Percentiles rank a stretch among this genome's conserved stretches.
Conservation (phyloP, 2,329 filamentous ascomycete genomes). For the Colletotrichum sansevieriae region DNA sequence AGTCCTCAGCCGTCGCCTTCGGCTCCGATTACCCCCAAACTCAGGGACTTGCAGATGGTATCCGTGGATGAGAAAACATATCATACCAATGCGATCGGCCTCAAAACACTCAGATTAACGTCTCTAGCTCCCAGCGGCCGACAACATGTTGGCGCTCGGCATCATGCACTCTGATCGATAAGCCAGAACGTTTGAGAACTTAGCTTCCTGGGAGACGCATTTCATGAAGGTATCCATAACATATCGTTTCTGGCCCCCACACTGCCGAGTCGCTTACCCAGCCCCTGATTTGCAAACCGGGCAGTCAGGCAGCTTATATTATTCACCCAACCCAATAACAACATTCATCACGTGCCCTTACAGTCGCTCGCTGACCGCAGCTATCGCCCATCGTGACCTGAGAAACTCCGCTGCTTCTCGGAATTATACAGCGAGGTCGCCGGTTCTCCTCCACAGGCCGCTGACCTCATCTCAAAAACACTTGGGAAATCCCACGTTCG, state of each 20-base stretch:
- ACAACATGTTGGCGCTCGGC: slow-evolving; percentile 27
- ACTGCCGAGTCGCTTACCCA: too few species aligned
- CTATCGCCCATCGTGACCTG: slow-evolving; percentile 1
- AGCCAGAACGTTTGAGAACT: slow-evolving; percentile 15
- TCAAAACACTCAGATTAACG: too few species aligned
- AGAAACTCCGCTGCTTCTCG: not conserved
- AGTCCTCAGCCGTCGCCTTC: not conserved
- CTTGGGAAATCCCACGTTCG: not conserved
- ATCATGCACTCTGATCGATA: slow-evolving; percentile 34
- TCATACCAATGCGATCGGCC: too few species aligned
- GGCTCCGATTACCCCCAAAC: not conserved
- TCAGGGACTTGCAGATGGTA: too few species aligned
- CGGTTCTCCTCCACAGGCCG: not conserved
- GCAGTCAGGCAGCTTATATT: too few species aligned
- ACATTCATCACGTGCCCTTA: not conserved
- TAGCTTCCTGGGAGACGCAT: too few species aligned
- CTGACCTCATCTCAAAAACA: slow-evolving; percentile 17
- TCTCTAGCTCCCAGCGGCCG: not conserved
- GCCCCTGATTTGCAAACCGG: too few species aligned
- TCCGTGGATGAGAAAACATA: too few species aligned
- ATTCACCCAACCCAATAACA: not conserved
- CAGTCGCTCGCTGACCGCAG: not conserved
- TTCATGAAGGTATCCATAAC: not conserved
- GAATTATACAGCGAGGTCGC: not conserved
- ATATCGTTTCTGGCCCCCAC: not conserved